These are phyloP conservation scores for Erodium moschatum DNA, from an alignment of 441 rosid species.

Conservation along the genomic window DNA sequence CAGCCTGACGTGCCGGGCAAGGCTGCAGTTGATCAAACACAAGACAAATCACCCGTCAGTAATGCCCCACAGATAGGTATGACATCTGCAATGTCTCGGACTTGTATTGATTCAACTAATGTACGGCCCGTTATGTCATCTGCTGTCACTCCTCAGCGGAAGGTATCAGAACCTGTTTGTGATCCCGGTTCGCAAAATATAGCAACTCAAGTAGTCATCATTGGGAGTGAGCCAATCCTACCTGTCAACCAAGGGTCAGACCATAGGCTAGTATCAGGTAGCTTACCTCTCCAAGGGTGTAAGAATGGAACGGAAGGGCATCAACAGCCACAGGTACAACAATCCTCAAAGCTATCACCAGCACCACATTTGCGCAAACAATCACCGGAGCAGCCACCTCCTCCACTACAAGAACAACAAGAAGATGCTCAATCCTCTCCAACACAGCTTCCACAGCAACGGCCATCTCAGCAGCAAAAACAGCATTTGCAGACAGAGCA, in stretches of 20 bases:
- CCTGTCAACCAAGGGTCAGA: slow-evolving; percentile 47
- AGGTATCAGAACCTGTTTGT: slow-evolving; percentile 38
- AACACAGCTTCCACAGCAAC: background rate
- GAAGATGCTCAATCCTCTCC: slow-evolving; percentile 32
- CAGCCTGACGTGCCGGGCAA: slow-evolving; percentile 42
- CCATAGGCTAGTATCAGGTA: slow-evolving; percentile 52
- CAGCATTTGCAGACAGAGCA: slow-evolving; percentile 47
- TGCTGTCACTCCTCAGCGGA: too few species aligned
- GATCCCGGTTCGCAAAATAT: slow-evolving; percentile 33
- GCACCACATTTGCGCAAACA: slow-evolving; percentile 27
- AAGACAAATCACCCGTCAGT: slow-evolving; percentile 36
- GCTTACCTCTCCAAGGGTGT: slow-evolving; percentile 40
- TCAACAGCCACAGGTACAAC: slow-evolving; percentile 34
- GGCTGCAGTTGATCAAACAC: slow-evolving; percentile 49
- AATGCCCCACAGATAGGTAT: slow-evolving; percentile 32
- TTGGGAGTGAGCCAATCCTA: slow-evolving; percentile 44
- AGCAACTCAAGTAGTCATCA: slow-evolving; percentile 36
- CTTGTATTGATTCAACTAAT: slow-evolving; percentile 41
- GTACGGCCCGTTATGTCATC: background rate
- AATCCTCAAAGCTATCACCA: slow-evolving; percentile 29
- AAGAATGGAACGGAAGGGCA: too few species aligned
- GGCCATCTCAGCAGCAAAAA: slow-evolving; percentile 42
- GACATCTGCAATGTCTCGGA: slow-evolving; percentile 18
- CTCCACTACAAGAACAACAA: background rate
- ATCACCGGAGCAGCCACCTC: slow-evolving; percentile 38